A percentile compares a stretch with the other conserved stretches of the same genome.
Evolutionary conservation across 148 eudicot genomes (phyloP).

Genomic region (Vaccinium vitisidaea): DNA sequence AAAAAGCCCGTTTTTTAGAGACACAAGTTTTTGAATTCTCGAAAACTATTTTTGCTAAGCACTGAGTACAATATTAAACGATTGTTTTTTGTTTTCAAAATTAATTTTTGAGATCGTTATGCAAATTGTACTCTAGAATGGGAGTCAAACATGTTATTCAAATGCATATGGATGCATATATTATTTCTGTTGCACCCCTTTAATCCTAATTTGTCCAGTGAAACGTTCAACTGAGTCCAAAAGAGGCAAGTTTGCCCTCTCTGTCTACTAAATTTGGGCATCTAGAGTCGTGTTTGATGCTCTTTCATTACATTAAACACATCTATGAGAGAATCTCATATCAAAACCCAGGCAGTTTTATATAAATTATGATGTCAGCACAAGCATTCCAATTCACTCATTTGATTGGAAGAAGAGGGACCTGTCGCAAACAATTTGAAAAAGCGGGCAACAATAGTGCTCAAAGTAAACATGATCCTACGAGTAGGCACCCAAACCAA

Average conservation of each 20-base stretch:
- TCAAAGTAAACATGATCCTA: neutral
- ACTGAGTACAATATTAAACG: neutral
- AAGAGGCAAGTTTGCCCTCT: neutral
- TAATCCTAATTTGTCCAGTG: neutral
- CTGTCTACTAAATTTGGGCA: neutral
- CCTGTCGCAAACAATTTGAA: neutral
- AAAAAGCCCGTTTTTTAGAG: neutral
- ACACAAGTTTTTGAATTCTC: neutral
- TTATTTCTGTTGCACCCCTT: neutral
- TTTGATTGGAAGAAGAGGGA: neutral
- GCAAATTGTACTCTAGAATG: neutral
- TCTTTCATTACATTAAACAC: neutral
- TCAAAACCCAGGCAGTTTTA: neutral
- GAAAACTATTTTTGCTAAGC: neutral
- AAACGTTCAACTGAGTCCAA: neutral
- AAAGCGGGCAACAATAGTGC: neutral
- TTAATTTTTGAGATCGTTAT: neutral
- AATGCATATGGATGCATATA: neutral
- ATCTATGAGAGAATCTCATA: neutral
- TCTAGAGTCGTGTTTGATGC: neutral
- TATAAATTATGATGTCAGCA: neutral
- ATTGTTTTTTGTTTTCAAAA: neutral
- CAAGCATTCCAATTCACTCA: neutral
- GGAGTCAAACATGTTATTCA: neutral
- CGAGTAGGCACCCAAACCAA: neutral